These are phyloP conservation scores for Aspergillus nomiae DNA, from an alignment of 2,329 filamentous ascomycete species.

Conservation along the genomic window DNA sequence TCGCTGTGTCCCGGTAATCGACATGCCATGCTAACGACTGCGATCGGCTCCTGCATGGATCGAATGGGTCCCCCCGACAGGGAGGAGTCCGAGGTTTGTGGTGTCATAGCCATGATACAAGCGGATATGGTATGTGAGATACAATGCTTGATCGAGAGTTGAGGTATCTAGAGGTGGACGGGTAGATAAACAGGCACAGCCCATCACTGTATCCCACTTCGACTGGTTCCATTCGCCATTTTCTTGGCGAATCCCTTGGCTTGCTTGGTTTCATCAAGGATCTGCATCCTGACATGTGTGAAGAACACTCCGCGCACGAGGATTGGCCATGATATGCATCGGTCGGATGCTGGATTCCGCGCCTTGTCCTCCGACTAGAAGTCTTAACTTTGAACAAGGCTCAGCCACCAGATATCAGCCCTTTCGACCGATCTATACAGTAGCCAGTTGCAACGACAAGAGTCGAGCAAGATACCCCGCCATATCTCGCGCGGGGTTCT, in stretches of 20 bases:
- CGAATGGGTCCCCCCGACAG: background rate
- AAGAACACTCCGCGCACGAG: background rate
- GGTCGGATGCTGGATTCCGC: background rate
- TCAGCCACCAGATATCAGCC: background rate
- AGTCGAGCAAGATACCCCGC: background rate
- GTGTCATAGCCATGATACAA: conserved; percentile 5
- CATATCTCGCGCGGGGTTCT: background rate
- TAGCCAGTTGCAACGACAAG: background rate
- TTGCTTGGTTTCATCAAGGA: background rate
- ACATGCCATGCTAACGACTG: conserved; percentile 11
- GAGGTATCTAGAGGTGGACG: background rate
- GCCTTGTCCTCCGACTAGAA: background rate
- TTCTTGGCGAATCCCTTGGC: background rate
- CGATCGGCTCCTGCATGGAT: conserved; percentile 13
- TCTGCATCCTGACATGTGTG: background rate
- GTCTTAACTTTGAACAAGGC: background rate
- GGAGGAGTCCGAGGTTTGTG: conserved; percentile 7
- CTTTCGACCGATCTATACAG: fast-evolving
- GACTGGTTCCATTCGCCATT: background rate
- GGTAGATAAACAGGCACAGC: background rate
- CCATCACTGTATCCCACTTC: background rate
- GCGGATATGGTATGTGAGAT: background rate
- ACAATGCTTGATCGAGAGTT: background rate
- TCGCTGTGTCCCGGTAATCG: conserved; percentile 11
- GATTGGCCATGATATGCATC: background rate